Evolutionary conservation across 208 protist species (phyloP), one percentile per base, ranked within the genome.

Genomic region (Trypanosoma lewisi): DNA sequence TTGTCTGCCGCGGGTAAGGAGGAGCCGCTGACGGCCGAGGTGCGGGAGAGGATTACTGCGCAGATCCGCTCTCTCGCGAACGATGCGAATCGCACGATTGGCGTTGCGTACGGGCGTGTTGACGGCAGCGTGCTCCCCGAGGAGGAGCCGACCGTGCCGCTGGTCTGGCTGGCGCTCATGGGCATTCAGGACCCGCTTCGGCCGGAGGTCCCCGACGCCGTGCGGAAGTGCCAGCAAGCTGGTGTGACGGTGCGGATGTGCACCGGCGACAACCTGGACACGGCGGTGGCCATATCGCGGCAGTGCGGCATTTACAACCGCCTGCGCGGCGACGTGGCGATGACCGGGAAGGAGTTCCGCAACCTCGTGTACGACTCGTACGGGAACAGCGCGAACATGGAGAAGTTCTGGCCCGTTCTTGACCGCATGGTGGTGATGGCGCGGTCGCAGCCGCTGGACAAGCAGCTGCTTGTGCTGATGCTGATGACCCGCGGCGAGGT

Each of bases 231-330:
- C 81, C 87, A 98, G 69, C 42, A 80, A 44, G 96, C 97, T 4
- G 97, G 97, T 11, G 91, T 99, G 55, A 90, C 72, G 5, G 96
- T 99, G 55, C 78, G 95, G 63, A 99, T 99, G 97, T 87, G 97
- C 48, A 99, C 97, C 0, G 97, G 97, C 44, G 95, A 98, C 63
- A 94, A 97, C 77, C 66, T 98, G 17, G 70, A 87, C 30, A 98
- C 96, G 21, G 97, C 97, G 2, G 70, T 89, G n/a, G 80, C 82
- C 19, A 98, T 99, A 51, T 94, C 95, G 4, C 78, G 80, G 25
- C 60, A 98, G 69, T 98, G 96, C 78, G 83, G 85, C 36, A 98
- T 98, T 57, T 86, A 77, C 62, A 89, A 83, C 25, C 56, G 73
- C 8, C 65, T 55, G 45, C 39, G 51, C 23, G 87, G 77, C 30